Evolutionary conservation across 495 filamentous ascomycete species (phyloP), one percentile per base, ranked within the genome.

Genomic region (Neurospora hispaniola): DNA sequence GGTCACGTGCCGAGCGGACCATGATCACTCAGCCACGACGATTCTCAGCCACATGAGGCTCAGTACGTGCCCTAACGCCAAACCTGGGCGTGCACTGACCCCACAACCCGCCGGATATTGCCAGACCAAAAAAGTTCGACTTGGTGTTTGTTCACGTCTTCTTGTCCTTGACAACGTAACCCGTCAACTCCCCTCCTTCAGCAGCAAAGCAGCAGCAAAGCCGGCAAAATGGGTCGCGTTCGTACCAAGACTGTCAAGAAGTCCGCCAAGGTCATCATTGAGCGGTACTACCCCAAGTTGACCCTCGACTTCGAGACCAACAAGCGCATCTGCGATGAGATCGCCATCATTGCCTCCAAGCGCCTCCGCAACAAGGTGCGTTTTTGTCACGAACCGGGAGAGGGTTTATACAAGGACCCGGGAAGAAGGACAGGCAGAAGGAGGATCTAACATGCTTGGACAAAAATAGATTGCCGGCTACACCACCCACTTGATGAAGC

Each of bases 291-390:
- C 89, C 96, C 96, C 80, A 93, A 93, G 85, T 88, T 99, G 83
- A 97, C 94, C 72, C 93, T 98, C 84, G 96, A 98, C 87, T 99
- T 99, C 89, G 96, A 99, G 89, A 96, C 93, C 90, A 99, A 99
- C 91, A 98, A 99, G 91, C 88, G 95, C 76, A 94, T 98, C 79
- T 98, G 96, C 87, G 96, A 98, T 93, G 96, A 99, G 88, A 97
- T 99, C 79, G 96, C 96, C 82, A 97, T 98, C 85, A 99, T 98
- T 84, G 93, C 96, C 76, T 94, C 91, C 75, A 98, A 98, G 92
- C 90, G 96, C 84, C 89, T 98, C 78, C 90, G 95, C 86, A 99
- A 99, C 91, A 99, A 98, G 93, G 93, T 96, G 76, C 70, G 76
- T 59, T 62, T 62, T 62, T 31, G 8, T 9, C 48, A 59, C 48